These are phyloP conservation scores for Apiotrichum veenhuisii DNA, from an alignment of 1,284 basidiomycete genomes.

Conservation along the genomic window DNA sequence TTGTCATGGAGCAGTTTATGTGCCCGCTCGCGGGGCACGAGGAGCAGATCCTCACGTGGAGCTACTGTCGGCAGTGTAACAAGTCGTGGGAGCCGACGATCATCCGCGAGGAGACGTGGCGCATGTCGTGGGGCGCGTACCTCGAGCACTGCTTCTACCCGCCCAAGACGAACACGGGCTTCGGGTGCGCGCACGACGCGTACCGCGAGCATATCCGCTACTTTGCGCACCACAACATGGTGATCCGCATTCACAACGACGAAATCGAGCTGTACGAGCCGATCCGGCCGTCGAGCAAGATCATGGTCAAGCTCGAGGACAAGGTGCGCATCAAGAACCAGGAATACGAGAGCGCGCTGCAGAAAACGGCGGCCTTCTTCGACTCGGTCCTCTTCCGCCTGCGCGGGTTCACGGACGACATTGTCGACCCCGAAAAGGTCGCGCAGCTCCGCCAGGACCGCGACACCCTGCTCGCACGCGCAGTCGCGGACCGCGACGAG, in stretches of 20 bases:
- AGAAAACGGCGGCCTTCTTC: conserved; percentile 63
- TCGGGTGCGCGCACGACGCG: conserved; percentile 86
- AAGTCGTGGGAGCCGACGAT: conserved; percentile 81
- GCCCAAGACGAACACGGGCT: conserved; percentile 67
- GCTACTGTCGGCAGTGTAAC: conserved; percentile 77
- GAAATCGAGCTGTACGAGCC: conserved; percentile 78
- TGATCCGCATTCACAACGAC: conserved; percentile 86
- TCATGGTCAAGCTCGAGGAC: conserved; percentile 77
- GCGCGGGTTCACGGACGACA: conserved; percentile 43
- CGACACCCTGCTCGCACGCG: conserved; percentile 60
- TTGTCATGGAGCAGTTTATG: conserved; percentile 73
- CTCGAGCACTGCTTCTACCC: conserved; percentile 59
- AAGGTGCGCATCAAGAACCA: conserved; percentile 83
- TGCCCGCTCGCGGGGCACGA: conserved; percentile 52
- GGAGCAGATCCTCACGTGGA: conserved; percentile 87
- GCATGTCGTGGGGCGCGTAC: conserved; percentile 50
- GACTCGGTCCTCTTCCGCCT: conserved; percentile 54
- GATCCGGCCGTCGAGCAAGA: conserved; percentile 79
- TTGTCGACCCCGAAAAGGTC: conserved; percentile 46
- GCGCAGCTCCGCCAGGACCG: conserved; percentile 34
- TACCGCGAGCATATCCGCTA: conserved; percentile 91
- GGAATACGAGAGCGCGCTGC: conserved; percentile 75
- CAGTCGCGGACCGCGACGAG: conserved; percentile 69
- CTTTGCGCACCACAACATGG: conserved; percentile 65
- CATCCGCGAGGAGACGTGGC: conserved; percentile 86